Conservation (phyloP, 441 rosid genomes). For the Euphorbia schlechtendalii region DNA sequence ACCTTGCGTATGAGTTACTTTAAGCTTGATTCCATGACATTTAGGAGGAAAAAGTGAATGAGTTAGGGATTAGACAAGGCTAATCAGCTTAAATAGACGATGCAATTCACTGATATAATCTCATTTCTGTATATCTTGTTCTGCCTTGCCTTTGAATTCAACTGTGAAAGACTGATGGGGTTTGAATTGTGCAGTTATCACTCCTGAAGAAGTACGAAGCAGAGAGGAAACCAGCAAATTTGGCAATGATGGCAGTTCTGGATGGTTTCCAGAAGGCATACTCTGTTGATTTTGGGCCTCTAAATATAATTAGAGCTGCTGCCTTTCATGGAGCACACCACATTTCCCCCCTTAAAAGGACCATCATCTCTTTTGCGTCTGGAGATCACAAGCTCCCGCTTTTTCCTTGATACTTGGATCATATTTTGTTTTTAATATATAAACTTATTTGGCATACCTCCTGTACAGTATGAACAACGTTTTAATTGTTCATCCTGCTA, state of each 20-base stretch:
- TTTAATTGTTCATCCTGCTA: not conserved
- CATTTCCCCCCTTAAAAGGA: conserved; percentile 70
- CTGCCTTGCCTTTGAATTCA: not conserved
- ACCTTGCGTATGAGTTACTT: too few species aligned
- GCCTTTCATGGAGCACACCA: conserved; percentile 76
- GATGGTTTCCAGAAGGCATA: conserved; percentile 91
- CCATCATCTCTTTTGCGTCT: conserved; percentile 77
- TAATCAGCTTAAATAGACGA: not conserved
- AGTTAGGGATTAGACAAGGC: not conserved
- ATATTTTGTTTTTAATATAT: not conserved
- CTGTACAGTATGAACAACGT: not conserved
- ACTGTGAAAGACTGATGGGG: not conserved
- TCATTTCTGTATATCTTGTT: not conserved
- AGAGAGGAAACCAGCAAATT: conserved; percentile 75
- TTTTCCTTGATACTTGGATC: conserved; percentile 22
- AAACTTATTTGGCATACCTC: not conserved
- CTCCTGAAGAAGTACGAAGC: conserved; percentile 67
- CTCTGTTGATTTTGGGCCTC: conserved; percentile 72
- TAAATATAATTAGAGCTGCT: conserved; percentile 74
- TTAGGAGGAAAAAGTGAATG: not conserved
- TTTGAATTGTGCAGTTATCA: conserved; percentile 35
- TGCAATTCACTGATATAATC: not conserved
- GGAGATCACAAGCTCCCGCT: conserved; percentile 62
- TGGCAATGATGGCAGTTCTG: conserved; percentile 81
- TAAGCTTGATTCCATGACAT: too few species aligned